Evolutionary conservation across 139 green algal species (phyloP).

Genomic region (Raphidocelis subcapitata): DNA sequence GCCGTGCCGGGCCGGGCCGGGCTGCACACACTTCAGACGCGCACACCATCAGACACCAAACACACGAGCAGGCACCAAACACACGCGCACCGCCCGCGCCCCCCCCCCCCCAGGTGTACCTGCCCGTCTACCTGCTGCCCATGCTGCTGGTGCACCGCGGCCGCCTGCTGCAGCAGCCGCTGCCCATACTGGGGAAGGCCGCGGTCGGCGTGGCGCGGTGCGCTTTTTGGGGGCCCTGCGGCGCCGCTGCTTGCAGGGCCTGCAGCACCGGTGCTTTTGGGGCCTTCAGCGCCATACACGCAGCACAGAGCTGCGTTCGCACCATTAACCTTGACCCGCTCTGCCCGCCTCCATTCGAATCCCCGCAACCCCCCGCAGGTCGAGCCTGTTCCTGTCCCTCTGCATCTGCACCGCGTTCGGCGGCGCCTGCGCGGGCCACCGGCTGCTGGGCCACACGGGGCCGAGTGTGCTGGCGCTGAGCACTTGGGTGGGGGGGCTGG

Average conservation of each 20-base stretch:
- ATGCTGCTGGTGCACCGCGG: conserved; percentile 84
- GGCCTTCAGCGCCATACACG: no score
- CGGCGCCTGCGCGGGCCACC: conserved; percentile 53
- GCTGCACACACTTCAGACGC: no score
- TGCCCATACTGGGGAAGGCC: conserved; percentile 65
- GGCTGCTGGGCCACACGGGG: conserved; percentile 40
- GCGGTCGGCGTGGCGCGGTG: conserved; percentile 49
- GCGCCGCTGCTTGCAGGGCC: no score
- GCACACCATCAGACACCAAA: no score
- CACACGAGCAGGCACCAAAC: no score
- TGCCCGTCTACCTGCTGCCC: conserved; percentile 37
- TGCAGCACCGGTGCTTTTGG: no score
- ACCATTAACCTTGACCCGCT: no score
- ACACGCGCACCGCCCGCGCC: no score
- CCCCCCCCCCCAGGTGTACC: conserved; percentile 69
- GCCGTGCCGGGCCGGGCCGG: no score
- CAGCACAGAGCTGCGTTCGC: no score
- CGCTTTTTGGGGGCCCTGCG: not conserved
- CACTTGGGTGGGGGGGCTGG: conserved; percentile 61
- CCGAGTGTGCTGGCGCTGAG: conserved; percentile 40
- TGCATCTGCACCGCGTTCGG: conserved; percentile 84
- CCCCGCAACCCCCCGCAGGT: no score
- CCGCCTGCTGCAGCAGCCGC: conserved; percentile 48
- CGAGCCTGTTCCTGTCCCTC: conserved; percentile 77
- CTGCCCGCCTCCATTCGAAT: no score